A percentile compares a stretch with the other conserved stretches of the same genome.
Conservation (phyloP, 1,139 yeast species). For the Nakaseomyces nivariensis region DNA sequence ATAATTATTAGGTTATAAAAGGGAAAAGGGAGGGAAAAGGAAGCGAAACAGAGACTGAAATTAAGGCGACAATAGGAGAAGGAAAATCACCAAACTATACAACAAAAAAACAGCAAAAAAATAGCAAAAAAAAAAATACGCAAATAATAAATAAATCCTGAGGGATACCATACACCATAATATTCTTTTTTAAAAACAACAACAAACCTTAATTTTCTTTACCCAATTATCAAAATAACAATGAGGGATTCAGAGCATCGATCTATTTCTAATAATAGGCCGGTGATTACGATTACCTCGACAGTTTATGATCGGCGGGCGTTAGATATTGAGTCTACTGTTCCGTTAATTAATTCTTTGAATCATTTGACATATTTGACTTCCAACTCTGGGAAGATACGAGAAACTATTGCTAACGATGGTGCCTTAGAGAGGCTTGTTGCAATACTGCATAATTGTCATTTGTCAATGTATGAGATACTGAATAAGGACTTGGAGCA, state of each 20-base stretch:
- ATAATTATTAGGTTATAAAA: too few species aligned
- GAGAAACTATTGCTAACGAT: slow-evolving; percentile 80
- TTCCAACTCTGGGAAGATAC: slow-evolving; percentile 75
- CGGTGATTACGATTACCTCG: slow-evolving; percentile 83
- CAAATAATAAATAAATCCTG: too few species aligned
- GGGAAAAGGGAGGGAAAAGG: too few species aligned
- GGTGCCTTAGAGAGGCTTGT: slow-evolving; percentile 90
- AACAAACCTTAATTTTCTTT: background rate
- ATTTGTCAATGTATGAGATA: slow-evolving; percentile 29
- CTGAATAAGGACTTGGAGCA: slow-evolving; percentile 13
- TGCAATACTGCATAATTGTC: slow-evolving; percentile 76
- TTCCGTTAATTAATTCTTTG: slow-evolving; percentile 83
- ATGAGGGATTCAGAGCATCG: slow-evolving; percentile 92
- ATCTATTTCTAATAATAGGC: slow-evolving; percentile 68
- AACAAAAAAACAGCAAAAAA: too few species aligned
- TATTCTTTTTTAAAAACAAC: too few species aligned
- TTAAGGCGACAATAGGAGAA: too few species aligned
- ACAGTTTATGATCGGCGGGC: slow-evolving; percentile 88
- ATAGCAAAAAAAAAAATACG: too few species aligned
- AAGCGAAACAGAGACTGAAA: too few species aligned
- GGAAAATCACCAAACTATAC: too few species aligned
- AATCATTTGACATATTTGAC: slow-evolving; percentile 83
- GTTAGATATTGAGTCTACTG: slow-evolving; percentile 78
- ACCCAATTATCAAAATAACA: background rate
- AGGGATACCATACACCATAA: too few species aligned